Evolutionary conservation across 306 rosid genomes (phyloP).

Genomic region (Vicia sativa): DNA sequence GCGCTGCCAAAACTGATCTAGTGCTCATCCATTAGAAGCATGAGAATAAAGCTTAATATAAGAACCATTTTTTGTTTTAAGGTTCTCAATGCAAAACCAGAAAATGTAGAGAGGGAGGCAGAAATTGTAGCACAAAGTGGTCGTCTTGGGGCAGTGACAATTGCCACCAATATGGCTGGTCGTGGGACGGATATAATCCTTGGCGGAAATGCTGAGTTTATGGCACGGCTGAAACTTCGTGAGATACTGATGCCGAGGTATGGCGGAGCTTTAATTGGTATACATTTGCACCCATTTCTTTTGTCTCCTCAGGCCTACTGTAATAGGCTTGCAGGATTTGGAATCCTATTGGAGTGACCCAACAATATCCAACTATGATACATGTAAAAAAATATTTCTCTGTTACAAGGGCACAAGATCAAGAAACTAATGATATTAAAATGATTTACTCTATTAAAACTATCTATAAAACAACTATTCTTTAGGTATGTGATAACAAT

Average conservation of each 20-base stretch:
- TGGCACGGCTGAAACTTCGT: slow-evolving; percentile 94
- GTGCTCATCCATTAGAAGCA: slow-evolving; percentile 26
- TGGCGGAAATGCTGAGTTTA: slow-evolving; percentile 98
- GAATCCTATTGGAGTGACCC: background rate
- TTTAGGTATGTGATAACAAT: background rate
- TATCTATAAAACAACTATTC: slow-evolving; percentile 1
- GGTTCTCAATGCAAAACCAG: slow-evolving; percentile 99
- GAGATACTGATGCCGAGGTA: slow-evolving; percentile 98
- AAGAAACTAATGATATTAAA: background rate
- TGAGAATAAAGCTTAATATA: slow-evolving; percentile 23
- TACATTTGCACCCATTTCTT: slow-evolving; percentile 4
- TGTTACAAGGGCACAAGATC: background rate
- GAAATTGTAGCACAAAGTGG: slow-evolving; percentile 99
- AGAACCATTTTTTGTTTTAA: slow-evolving; percentile 35
- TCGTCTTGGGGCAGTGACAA: slow-evolving; percentile 93
- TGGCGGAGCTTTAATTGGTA: slow-evolving; percentile 27
- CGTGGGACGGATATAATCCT: slow-evolving; percentile 99
- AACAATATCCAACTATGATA: slow-evolving; percentile 4
- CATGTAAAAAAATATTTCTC: slow-evolving; percentile 1
- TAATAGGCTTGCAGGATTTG: slow-evolving; percentile 18
- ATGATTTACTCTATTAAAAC: background rate
- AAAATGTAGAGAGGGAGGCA: slow-evolving; percentile 98
- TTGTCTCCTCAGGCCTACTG: background rate
- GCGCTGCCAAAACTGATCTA: slow-evolving; percentile 19
- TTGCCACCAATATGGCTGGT: slow-evolving; percentile 99